Evolutionary conservation across 2,329 filamentous ascomycete genomes (phyloP), one percentile per base, ranked within the genome.

Genomic region (Nemania abortiva): DNA sequence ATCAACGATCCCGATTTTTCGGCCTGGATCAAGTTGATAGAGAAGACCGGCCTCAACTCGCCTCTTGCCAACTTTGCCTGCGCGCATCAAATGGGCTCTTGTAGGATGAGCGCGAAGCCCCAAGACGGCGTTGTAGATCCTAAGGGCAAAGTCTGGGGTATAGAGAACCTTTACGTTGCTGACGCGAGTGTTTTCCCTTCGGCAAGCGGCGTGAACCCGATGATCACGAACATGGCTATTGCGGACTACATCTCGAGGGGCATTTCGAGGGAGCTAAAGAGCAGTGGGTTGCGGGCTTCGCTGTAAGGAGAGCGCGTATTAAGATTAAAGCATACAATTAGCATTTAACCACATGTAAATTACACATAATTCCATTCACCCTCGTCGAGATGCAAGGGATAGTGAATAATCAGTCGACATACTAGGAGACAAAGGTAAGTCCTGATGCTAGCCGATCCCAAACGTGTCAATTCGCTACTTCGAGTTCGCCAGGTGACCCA

Each of bases 31-130:
- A 77, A 78, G 6, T 77, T 82, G 60, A 68, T 90, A 13, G 79
- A 85, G 64, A 76, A 76, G 42, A 81, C 88, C 22, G 84, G 86
- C 47, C 86, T 85, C 57, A 82, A 80, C 66, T 83, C 84, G 20
- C 87, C 88, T 0, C 81, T 84, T 34, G 82, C 84, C 24, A 78
- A 82, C n/a, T 92, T 89, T 74, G 81, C 84, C 34, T 91, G 89
- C n/a, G 92, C 92, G 20, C 92, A 95, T 79, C 92, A 95, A 82
- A 95, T 95, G 92, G 91, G 92, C 24, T 89, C 89, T 10, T 93
- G 91, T 75, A 84, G 91, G 2, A 95, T 95, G 92, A 89, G 88
- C 68, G 82, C 83, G 52, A 80, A 79, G 70, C 78, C 80, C 63
- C 79, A 81, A 34, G 81, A 81, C 47, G 88, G 89, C 31, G 89